These are phyloP conservation scores for Omphalea diandra DNA, from an alignment of 441 rosid genomes.

Conservation along the genomic window DNA sequence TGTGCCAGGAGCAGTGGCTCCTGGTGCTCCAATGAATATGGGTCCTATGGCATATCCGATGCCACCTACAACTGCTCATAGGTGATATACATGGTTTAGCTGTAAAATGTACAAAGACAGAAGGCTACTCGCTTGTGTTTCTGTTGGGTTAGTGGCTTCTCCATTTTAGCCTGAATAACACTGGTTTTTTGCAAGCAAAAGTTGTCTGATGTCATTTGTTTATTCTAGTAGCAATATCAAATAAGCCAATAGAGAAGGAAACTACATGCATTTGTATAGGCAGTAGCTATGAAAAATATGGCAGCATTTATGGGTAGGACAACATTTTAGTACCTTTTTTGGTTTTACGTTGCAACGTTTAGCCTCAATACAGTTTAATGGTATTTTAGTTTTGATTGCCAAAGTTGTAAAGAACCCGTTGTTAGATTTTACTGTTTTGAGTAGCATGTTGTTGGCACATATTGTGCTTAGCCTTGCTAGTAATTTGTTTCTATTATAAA, in stretches of 20 bases:
- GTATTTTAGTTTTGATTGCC: slow-evolving; percentile 15
- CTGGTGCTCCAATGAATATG: slow-evolving; percentile 78
- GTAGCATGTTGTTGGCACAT: slow-evolving; percentile 24
- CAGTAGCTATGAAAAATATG: slow-evolving; percentile 29
- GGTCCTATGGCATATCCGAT: slow-evolving; percentile 67
- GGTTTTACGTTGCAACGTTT: slow-evolving; percentile 18
- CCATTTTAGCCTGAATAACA: slow-evolving; percentile 34
- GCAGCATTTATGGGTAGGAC: slow-evolving; percentile 35
- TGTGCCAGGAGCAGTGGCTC: slow-evolving; percentile 66
- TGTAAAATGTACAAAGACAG: slow-evolving; percentile 51
- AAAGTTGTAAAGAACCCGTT: slow-evolving; percentile 31
- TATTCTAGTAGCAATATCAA: slow-evolving; percentile 24
- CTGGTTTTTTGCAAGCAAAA: slow-evolving; percentile 37
- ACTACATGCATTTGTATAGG: slow-evolving; percentile 40
- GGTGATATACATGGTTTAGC: slow-evolving; percentile 44
- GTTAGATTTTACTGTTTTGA: slow-evolving; percentile 21
- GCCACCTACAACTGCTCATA: slow-evolving; percentile 75
- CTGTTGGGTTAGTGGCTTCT: slow-evolving; percentile 31
- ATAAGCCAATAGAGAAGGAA: slow-evolving; percentile 39
- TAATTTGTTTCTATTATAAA: neutral
- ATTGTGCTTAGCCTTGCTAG: slow-evolving; percentile 19
- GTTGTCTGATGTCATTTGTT: slow-evolving; percentile 31
- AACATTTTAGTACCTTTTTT: slow-evolving; percentile 22
- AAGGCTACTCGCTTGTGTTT: slow-evolving; percentile 32
- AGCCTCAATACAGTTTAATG: slow-evolving; percentile 21